Evolutionary conservation across 768 basidiomycete genomes (phyloP).

Genomic region (Boletus reticuloceps): DNA sequence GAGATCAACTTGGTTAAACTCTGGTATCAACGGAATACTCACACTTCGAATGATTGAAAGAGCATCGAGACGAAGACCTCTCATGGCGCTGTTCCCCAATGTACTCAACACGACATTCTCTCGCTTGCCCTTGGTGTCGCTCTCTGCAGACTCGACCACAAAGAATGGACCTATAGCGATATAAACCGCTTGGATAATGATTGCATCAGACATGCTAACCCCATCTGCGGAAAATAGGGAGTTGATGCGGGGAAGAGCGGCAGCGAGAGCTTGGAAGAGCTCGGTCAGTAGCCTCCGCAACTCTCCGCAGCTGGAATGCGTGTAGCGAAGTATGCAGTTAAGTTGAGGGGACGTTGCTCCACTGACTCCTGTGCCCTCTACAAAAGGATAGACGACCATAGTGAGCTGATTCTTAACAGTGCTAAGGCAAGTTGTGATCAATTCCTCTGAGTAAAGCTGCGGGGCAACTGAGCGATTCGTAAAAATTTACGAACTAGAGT

Average conservation of each 20-base stretch:
- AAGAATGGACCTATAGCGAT: conserved; percentile 95
- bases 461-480: neutral
- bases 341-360: conserved; percentile 48
- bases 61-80: conserved; percentile 77
- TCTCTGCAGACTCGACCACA: conserved; percentile 66
- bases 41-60: conserved; percentile 84
- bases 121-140: conserved; percentile 56
- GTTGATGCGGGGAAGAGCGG: conserved; percentile 73
- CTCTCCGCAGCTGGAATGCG: conserved; percentile 32
- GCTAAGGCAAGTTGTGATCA: conserved; percentile 75
- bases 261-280: conserved; percentile 68
- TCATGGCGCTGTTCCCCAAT: conserved; percentile 76
- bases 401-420: conserved; percentile 79
- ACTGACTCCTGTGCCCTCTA: conserved; percentile 59
- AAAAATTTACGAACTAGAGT: neutral
- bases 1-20: conserved; percentile 1
- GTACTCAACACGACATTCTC: conserved; percentile 56
- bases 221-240: conserved; percentile 69
- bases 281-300: conserved; percentile 56
- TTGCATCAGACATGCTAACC: conserved; percentile 75
- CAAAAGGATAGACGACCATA: conserved; percentile 80
- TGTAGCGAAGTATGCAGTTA: conserved; percentile 47
- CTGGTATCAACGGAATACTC: conserved; percentile 28
- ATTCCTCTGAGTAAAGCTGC: conserved; percentile 91
- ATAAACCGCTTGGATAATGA: conserved; percentile 91